Percentiles rank a stretch among this genome's conserved stretches.
These are phyloP conservation scores for Aspergillus cejpii DNA, from an alignment of 2,329 filamentous ascomycete species.

Conservation along the genomic window DNA sequence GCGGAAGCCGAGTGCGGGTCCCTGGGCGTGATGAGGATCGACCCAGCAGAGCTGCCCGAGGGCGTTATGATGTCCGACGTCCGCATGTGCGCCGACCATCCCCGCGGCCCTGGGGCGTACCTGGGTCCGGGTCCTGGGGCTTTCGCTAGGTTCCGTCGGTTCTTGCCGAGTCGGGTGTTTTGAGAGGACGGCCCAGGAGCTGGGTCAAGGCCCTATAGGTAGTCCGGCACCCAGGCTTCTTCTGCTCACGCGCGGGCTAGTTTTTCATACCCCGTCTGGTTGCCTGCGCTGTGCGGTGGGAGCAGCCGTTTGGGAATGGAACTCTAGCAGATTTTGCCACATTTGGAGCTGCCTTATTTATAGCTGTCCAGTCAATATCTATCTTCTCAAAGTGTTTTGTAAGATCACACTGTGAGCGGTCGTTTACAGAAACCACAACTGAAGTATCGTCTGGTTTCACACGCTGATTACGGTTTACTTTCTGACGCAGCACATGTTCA, in stretches of 20 bases:
- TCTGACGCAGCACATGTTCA: constrained; percentile 14
- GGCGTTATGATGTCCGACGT: constrained; percentile 11
- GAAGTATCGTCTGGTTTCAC: constrained; percentile 22
- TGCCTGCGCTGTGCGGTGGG: constrained; percentile 7
- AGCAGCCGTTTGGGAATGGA: constrained; percentile 10
- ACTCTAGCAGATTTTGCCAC: constrained; percentile 5
- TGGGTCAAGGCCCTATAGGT: constrained; percentile 6
- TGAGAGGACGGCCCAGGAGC: constrained; percentile 12
- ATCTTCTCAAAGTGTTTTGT: constrained; percentile 19
- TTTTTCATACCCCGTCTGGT: constrained; percentile 6
- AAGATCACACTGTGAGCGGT: constrained; percentile 16
- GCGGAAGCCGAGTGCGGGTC: constrained; percentile 14
- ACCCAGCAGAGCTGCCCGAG: constrained; percentile 15
- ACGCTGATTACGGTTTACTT: constrained; percentile 15
- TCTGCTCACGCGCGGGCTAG: constrained; percentile 7
- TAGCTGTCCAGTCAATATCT: constrained; percentile 19
- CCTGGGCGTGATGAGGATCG: constrained; percentile 15
- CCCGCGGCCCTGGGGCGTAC: constrained; percentile 18
- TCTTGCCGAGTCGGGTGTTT: constrained; percentile 14
- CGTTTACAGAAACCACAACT: constrained; percentile 21
- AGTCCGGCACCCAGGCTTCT: constrained; percentile 6
- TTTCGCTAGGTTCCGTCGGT: constrained; percentile 14
- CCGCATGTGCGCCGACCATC: constrained; percentile 17
- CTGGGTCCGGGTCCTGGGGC: constrained; percentile 19
- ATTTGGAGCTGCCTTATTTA: too few species aligned